A percentile compares a stretch with the other conserved stretches of the same genome.
phyloP scores from a whole-genome alignment of 1,284 basidiomycete species.

The Ceraceosorus bombacis region DNA sequence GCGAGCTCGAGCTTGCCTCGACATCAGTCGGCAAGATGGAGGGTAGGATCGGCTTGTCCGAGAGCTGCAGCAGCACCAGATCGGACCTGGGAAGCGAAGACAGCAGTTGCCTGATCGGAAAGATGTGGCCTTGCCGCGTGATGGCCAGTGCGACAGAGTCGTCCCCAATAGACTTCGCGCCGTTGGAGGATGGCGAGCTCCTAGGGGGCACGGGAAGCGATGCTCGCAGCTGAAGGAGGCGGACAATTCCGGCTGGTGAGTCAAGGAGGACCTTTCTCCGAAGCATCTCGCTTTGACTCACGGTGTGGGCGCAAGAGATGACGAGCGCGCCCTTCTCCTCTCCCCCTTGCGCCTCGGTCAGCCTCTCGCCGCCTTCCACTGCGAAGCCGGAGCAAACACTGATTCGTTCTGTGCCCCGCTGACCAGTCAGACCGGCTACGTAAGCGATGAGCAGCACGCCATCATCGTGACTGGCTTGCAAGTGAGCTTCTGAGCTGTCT shows the following conservation, averaged over 20 bases:
- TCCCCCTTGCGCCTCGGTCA: conserved; percentile 14
- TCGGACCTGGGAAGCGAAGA: conserved; percentile 61
- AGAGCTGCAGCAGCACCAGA: conserved; percentile 50
- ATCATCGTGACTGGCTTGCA: conserved; percentile 43
- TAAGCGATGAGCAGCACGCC: conserved; percentile 60
- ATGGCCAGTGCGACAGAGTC: conserved; percentile 47
- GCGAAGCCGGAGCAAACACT: conserved; percentile 62
- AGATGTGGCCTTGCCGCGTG: conserved; percentile 48
- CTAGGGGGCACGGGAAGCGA: background rate
- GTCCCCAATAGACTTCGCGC: background rate
- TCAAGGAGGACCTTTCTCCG: background rate
- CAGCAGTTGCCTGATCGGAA: conserved; percentile 54
- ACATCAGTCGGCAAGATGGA: conserved; percentile 5
- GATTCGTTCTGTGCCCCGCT: conserved; percentile 53
- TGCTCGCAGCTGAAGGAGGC: background rate
- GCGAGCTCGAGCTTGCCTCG: conserved; percentile 11
- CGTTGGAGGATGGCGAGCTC: background rate
- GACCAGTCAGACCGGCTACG: conserved; percentile 47
- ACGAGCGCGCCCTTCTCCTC: conserved; percentile 51
- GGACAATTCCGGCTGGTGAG: conserved; percentile 54
- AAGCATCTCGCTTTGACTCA: conserved; percentile 33
- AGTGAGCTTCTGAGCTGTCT: conserved; percentile 23
- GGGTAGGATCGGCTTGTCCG: conserved; percentile 22
- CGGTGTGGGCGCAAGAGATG: conserved; percentile 62
- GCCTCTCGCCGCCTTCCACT: conserved; percentile 46